Evolutionary conservation across 306 rosid species (phyloP).

Genomic region (Prunus kanzakura): DNA sequence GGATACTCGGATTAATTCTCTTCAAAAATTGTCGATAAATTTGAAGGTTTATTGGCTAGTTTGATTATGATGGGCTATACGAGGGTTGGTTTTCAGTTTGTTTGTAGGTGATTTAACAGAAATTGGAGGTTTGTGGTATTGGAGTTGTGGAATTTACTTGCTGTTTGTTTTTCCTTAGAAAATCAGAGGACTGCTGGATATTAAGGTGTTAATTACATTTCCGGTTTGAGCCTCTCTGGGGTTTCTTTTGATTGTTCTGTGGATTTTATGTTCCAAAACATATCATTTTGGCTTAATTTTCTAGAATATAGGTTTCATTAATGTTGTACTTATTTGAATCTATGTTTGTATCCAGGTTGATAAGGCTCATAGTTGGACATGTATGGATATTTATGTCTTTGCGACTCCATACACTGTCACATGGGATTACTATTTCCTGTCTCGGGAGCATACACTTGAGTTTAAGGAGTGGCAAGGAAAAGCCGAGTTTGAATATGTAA

Average conservation of each 20-base stretch:
- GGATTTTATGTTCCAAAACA: background rate
- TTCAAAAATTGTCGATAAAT: background rate
- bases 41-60: background rate
- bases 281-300: background rate
- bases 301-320: background rate
- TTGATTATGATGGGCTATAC: too few species aligned
- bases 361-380: conserved; percentile 89
- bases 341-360: conserved; percentile 53
- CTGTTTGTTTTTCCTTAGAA: background rate
- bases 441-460: conserved; percentile 94
- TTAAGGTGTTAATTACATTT: background rate
- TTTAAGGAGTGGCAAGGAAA: conserved; percentile 77
- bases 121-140: background rate
- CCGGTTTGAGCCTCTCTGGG: background rate
- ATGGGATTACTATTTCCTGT: conserved; percentile 90
- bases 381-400: conserved; percentile 85
- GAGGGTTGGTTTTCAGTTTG: background rate
- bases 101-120: background rate
- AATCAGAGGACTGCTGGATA: background rate
- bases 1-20: background rate
- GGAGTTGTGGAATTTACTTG: background rate
- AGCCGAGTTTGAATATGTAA: conserved; percentile 87
- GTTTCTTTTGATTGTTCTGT: background rate
- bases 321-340: background rate
- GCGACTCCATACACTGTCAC: conserved; percentile 95